Conservation (phyloP, 78 protist species). For the Speleostelium caveatum region DNA sequence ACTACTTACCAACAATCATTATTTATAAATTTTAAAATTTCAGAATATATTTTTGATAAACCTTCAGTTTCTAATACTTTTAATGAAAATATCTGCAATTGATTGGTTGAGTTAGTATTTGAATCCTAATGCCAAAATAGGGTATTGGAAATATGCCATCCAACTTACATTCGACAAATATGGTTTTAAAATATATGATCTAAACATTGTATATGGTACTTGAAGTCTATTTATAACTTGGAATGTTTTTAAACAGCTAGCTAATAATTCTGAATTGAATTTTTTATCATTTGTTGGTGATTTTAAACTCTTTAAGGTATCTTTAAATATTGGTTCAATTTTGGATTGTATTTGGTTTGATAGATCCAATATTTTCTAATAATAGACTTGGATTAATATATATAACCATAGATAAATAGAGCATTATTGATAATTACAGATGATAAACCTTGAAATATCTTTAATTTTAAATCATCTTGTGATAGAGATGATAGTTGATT, state of each 20-base stretch:
- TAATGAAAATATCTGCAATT: too few relatives aligned
- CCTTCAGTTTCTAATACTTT: too few relatives aligned
- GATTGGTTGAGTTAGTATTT: too few relatives aligned
- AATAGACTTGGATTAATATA: neutral
- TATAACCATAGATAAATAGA: neutral
- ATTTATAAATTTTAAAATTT: slow-evolving; percentile 5
- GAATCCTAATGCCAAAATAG: slow-evolving; percentile 17
- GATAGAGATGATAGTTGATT: slow-evolving; percentile 48
- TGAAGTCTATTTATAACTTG: slow-evolving; percentile 34
- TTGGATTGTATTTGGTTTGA: slow-evolving; percentile 40
- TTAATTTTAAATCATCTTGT: slow-evolving; percentile 27
- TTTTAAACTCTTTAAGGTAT: slow-evolving; percentile 3
- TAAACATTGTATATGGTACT: slow-evolving; percentile 46
- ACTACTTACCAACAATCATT: slow-evolving; percentile 4
- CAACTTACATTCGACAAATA: slow-evolving; percentile 7
- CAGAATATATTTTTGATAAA: slow-evolving; percentile 21
- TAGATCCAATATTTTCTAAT: slow-evolving; percentile 45
- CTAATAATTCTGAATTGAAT: slow-evolving; percentile 11
- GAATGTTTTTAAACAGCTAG: slow-evolving; percentile 19
- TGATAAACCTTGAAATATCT: slow-evolving; percentile 23
- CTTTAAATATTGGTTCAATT: slow-evolving; percentile 62
- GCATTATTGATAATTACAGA: slow-evolving; percentile 2
- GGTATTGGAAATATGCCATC: slow-evolving; percentile 18
- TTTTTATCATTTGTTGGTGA: too few relatives aligned
- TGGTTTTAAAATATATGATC: slow-evolving; percentile 32